A percentile compares a stretch with the other conserved stretches of the same genome.
phyloP scores from a whole-genome alignment of 176 grass and related monocot species.

The Carex myosuroides region DNA sequence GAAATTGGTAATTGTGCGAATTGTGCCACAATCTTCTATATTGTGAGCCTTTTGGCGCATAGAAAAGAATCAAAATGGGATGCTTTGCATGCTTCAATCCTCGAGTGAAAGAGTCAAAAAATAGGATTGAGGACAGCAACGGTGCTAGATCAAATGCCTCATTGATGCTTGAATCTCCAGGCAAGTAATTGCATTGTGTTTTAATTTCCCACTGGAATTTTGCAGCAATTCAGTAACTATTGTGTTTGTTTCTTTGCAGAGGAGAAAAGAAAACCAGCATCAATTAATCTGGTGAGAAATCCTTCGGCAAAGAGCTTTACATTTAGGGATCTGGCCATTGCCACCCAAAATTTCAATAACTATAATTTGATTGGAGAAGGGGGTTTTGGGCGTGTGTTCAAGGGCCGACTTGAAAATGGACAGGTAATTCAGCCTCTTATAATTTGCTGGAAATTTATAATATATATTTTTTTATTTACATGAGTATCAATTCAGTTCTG shows the following conservation, averaged over 20 bases:
- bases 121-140: conserved; percentile 28
- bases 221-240: not conserved
- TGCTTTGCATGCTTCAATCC: conserved; percentile 62
- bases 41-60: not conserved
- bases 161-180: conserved; percentile 41
- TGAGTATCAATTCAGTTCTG: not conserved
- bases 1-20: not conserved
- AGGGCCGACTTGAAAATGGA: conserved; percentile 55
- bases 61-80: conserved; percentile 30
- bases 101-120: conserved; percentile 20
- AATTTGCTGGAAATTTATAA: not conserved
- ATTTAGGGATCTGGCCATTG: conserved; percentile 71
- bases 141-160: conserved; percentile 31
- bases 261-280: conserved; percentile 40
- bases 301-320: conserved; percentile 63
- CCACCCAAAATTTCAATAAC: conserved; percentile 71
- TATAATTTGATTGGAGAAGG: conserved; percentile 80
- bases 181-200: conserved; percentile 21
- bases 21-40: not conserved
- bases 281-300: conserved; percentile 30
- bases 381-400: conserved; percentile 90
- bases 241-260: conserved; percentile 26
- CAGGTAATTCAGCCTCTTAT: conserved; percentile 35
- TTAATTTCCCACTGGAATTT: conserved; percentile 1
- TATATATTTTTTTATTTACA: not conserved